Conservation (phyloP, 805 yeast species). For the Hyphopichia homilentoma region DNA sequence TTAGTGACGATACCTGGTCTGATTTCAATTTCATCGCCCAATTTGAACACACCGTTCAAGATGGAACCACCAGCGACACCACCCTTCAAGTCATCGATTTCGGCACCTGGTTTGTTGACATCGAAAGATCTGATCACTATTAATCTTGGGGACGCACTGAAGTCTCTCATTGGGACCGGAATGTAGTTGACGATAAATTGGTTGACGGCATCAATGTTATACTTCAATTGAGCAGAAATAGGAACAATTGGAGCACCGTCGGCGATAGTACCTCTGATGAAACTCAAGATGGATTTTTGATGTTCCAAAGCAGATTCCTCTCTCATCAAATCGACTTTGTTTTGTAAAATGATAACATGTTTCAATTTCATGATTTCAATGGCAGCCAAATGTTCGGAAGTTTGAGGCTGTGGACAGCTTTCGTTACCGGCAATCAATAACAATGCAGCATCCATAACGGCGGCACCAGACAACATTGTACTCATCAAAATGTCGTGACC, state of each 20-base stretch:
- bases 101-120: slow-evolving; percentile 98
- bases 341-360: slow-evolving; percentile 93
- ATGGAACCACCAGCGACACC: slow-evolving; percentile 99
- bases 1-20: slow-evolving; percentile 99
- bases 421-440: slow-evolving; percentile 96
- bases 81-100: slow-evolving; percentile 93
- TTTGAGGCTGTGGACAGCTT: slow-evolving; percentile 99
- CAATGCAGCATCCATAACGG: slow-evolving; percentile 99
- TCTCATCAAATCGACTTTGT: slow-evolving; percentile 97
- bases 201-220: slow-evolving; percentile 97
- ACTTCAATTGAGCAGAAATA: slow-evolving; percentile 96
- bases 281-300: slow-evolving; percentile 84
- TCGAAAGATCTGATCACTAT: slow-evolving; percentile 98
- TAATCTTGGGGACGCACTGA: slow-evolving; percentile 87
- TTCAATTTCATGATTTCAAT: slow-evolving; percentile 98
- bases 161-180: slow-evolving; percentile 96
- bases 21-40: slow-evolving; percentile 98
- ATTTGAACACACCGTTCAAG: slow-evolving; percentile 91
- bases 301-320: slow-evolving; percentile 96
- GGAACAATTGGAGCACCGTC: slow-evolving; percentile 99
- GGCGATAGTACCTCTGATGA: slow-evolving; percentile 96
- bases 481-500: slow-evolving; percentile 99
- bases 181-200: slow-evolving; percentile 92
- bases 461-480: slow-evolving; percentile 99
- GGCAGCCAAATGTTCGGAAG: slow-evolving; percentile 98